Percentiles rank a stretch among this genome's conserved stretches.
These are phyloP conservation scores for Globisporangium uncinulatum DNA, from an alignment of 352 stramenopile species.

Conservation along the genomic window DNA sequence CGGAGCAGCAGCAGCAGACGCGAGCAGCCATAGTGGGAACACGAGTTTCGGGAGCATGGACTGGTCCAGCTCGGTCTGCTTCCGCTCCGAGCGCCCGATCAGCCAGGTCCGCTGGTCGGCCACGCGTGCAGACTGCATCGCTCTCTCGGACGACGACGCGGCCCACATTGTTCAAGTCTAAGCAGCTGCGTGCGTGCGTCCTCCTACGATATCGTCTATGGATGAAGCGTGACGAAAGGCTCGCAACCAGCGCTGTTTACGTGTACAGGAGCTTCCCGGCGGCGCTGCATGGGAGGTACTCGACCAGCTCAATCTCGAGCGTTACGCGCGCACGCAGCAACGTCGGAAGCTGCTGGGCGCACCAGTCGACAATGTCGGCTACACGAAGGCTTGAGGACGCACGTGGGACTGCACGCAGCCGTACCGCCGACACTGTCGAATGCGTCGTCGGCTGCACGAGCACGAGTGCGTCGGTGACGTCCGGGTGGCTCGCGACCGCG, in stretches of 20 bases:
- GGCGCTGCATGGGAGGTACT: conserved; percentile 71
- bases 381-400: conserved; percentile 16
- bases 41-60: conserved; percentile 16
- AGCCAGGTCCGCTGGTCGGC: conserved; percentile 90
- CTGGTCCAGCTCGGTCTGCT: conserved; percentile 43
- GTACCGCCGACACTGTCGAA: conserved; percentile 12
- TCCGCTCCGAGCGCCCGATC: conserved; percentile 65
- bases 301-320: conserved; percentile 54
- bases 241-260: conserved; percentile 15
- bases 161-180: conserved; percentile 91
- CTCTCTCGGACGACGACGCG: conserved; percentile 93
- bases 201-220: not conserved
- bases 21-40: conserved; percentile 13
- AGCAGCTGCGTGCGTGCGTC: conserved; percentile 8
- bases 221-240: not conserved
- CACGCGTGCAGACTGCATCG: conserved; percentile 94
- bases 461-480: conserved; percentile 50
- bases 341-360: conserved; percentile 24
- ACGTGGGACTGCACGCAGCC: conserved; percentile 28
- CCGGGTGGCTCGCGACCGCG: conserved; percentile 26
- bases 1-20: conserved; percentile 16
- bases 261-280: conserved; percentile 83
- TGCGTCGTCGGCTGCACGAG: conserved; percentile 25
- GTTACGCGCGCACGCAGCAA: conserved; percentile 23
- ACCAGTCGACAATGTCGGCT: conserved; percentile 34